Conservation (phyloP, 1,139 yeast species). For the Lipomyces yarrowii region DNA sequence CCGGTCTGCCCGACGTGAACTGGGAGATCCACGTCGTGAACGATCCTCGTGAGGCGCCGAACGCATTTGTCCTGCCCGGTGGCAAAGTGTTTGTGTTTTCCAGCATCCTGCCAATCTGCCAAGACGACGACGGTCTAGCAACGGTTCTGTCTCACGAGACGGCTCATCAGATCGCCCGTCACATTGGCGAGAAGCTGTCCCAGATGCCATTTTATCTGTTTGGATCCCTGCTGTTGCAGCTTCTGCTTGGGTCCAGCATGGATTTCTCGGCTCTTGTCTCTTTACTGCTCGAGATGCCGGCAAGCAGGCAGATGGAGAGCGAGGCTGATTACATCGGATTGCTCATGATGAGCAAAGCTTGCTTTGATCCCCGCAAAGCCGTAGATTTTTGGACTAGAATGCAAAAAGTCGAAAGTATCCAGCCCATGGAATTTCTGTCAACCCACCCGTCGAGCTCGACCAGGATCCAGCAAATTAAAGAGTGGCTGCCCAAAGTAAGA, state of each 20-base stretch:
- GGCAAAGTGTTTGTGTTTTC: slow-evolving; percentile 92
- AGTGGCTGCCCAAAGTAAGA: slow-evolving; percentile 62
- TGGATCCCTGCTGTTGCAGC: slow-evolving; percentile 54
- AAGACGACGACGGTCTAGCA: slow-evolving; percentile 87
- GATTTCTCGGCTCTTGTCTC: slow-evolving; percentile 51
- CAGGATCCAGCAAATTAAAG: slow-evolving; percentile 66
- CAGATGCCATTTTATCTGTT: slow-evolving; percentile 52
- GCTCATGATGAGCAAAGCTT: slow-evolving; percentile 86
- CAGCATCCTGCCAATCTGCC: slow-evolving; percentile 75
- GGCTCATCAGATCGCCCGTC: slow-evolving; percentile 92
- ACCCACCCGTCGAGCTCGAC: slow-evolving; percentile 88
- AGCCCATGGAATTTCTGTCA: slow-evolving; percentile 54
- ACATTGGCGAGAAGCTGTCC: slow-evolving; percentile 75
- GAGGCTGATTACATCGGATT: slow-evolving; percentile 96
- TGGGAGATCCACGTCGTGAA: slow-evolving; percentile 87
- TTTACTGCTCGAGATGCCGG: slow-evolving; percentile 72
- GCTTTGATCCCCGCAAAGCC: slow-evolving; percentile 77
- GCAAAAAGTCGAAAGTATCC: slow-evolving; percentile 57
- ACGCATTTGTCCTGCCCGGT: slow-evolving; percentile 94
- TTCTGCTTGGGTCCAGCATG: slow-evolving; percentile 51
- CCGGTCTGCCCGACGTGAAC: slow-evolving; percentile 49
- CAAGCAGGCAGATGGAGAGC: slow-evolving; percentile 88
- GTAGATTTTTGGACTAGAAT: slow-evolving; percentile 81
- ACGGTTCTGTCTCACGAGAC: slow-evolving; percentile 92
- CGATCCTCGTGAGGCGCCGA: slow-evolving; percentile 74